Evolutionary conservation across 2,329 filamentous ascomycete species (phyloP), one percentile per base, ranked within the genome.

Genomic region (Cordyceps pruinosa): DNA sequence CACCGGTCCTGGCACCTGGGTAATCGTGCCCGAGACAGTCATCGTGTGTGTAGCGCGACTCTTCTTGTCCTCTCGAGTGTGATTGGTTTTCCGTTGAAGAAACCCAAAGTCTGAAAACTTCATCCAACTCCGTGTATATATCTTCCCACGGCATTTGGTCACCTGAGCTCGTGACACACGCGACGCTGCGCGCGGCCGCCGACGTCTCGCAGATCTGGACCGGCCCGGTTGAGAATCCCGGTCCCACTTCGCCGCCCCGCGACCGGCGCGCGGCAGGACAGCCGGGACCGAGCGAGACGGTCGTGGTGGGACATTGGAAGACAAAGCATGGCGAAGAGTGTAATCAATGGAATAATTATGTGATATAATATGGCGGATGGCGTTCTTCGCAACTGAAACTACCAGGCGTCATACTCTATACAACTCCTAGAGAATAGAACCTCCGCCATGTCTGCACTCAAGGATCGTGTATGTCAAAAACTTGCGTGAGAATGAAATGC

Each of bases 1-100:
- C 61, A 69, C 60, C 30, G 72, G 72, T 42, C 72, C 72, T 58
- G 73, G 72, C n/a, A 55, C 44, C 25, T 55, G 52, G 32, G 13
- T 44, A 23, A 55, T 55, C 46, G 74, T 68, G 66, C 71, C 70
- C 52, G 71, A 73, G 58, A 62, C 61, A 56, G 52, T 55, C 52
- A 55, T 55, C 26, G 54, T 26, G 12, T n/a, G n/a, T n/a, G 19
- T 8, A n/a, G 35, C 26, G 34, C n/a, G 23, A 51, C 35, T n/a
- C n/a, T n/a, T n/a, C n/a, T n/a, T n/a, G n/a, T n/a, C n/a, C n/a
- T n/a, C n/a, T n/a, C n/a, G n/a, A n/a, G n/a, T n/a, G n/a, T n/a
- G n/a, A n/a, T n/a, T n/a, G n/a, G n/a, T n/a, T n/a, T n/a, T n/a
- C n/a, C n/a, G n/a, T n/a, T n/a, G n/a, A n/a, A n/a, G n/a, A n/a